A percentile compares a stretch with the other conserved stretches of the same genome.
Evolutionary conservation across 331 rosid genomes (phyloP).

Genomic region (Saraca asoca): DNA sequence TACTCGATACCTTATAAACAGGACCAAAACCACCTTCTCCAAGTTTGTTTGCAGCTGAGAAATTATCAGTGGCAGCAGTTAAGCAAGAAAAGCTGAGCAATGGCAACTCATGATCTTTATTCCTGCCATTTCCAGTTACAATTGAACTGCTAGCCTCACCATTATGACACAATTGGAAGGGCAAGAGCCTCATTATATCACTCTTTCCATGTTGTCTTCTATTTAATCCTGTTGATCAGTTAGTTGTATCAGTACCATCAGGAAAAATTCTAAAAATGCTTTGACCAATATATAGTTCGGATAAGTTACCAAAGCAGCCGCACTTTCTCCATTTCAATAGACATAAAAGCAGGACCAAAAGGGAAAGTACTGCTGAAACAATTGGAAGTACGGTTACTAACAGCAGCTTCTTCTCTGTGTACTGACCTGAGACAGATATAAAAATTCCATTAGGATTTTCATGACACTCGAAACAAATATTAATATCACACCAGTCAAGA

Average conservation of each 20-base stretch:
- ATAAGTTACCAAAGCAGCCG: too few species aligned
- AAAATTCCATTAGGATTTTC: too few species aligned
- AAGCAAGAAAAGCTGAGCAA: constrained; percentile 26
- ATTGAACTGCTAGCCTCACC: not conserved
- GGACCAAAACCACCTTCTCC: constrained; percentile 33
- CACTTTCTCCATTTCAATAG: too few species aligned
- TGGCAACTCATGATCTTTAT: constrained; percentile 33
- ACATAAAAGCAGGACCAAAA: too few species aligned
- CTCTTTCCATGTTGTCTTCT: constrained; percentile 1
- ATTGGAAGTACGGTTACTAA: too few species aligned
- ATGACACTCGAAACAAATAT: too few species aligned
- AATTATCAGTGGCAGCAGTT: constrained; percentile 22
- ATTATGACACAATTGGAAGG: constrained; percentile 11
- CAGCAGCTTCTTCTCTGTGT: too few species aligned
- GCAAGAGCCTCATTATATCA: not conserved
- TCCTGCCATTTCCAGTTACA: not conserved
- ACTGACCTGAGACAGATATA: too few species aligned
- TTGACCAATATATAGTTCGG: too few species aligned
- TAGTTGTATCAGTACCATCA: not conserved
- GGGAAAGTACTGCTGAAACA: too few species aligned
- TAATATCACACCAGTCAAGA: too few species aligned
- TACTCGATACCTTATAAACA: too few species aligned
- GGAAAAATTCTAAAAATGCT: not conserved
- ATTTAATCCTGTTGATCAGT: constrained; percentile 9
- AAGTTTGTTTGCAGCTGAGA: constrained; percentile 1